These are phyloP conservation scores for Phaffomyces antillensis DNA, from an alignment of 805 yeast species.

Conservation along the genomic window DNA sequence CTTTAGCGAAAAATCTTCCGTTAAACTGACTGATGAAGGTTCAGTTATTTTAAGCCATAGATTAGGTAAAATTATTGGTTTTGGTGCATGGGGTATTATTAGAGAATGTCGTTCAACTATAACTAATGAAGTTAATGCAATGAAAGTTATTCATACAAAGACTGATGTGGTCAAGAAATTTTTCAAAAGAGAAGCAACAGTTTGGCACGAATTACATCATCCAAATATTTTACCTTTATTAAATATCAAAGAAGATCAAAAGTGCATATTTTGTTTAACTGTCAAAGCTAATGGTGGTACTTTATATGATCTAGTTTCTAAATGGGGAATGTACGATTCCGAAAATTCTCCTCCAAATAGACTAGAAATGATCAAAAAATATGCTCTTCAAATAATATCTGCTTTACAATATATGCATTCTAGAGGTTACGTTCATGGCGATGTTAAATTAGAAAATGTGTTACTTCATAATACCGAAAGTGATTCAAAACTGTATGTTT, in stretches of 20 bases:
- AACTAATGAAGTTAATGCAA: slow-evolving; percentile 38
- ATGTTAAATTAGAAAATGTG: slow-evolving; percentile 68
- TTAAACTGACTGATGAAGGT: slow-evolving; percentile 51
- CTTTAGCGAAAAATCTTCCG: slow-evolving; percentile 14
- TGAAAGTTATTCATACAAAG: slow-evolving; percentile 54
- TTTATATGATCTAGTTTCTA: slow-evolving; percentile 63
- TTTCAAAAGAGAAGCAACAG: slow-evolving; percentile 61
- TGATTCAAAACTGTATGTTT: slow-evolving; percentile 41
- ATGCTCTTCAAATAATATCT: slow-evolving; percentile 45
- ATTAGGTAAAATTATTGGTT: slow-evolving; percentile 72
- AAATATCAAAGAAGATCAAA: slow-evolving; percentile 52
- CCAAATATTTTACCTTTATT: slow-evolving; percentile 56
- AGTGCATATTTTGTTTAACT: slow-evolving; percentile 66
- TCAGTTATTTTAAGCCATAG: slow-evolving; percentile 54
- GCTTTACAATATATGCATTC: slow-evolving; percentile 60
- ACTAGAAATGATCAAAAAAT: slow-evolving; percentile 27
- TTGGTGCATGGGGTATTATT: slow-evolving; percentile 87
- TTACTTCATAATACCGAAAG: slow-evolving; percentile 43
- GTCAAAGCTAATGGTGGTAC: slow-evolving; percentile 70
- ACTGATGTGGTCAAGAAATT: slow-evolving; percentile 46
- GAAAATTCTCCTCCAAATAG: slow-evolving; percentile 28
- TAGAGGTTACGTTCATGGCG: slow-evolving; percentile 65
- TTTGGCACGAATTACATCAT: slow-evolving; percentile 71
- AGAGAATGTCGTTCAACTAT: slow-evolving; percentile 47
- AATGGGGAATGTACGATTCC: slow-evolving; percentile 48